phyloP scores from a whole-genome alignment of 2,329 filamentous ascomycete species.

The Clarireedia hainanense region DNA sequence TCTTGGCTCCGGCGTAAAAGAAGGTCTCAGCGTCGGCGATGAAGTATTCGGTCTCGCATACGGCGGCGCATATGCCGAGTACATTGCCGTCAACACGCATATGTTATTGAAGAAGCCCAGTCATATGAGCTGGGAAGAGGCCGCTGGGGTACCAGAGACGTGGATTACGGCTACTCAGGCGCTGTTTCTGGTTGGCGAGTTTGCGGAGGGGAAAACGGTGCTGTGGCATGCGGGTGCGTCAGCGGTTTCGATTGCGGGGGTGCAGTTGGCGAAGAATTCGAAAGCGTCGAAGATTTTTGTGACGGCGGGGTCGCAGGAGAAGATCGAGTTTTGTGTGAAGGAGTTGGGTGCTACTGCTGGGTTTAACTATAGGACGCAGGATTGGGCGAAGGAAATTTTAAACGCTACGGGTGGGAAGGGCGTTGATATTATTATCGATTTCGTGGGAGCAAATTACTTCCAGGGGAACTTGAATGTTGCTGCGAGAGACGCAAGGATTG shows the following conservation, averaged over 20 bases:
- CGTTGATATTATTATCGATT: conserved; percentile 82
- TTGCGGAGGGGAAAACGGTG: conserved; percentile 60
- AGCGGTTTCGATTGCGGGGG: conserved; percentile 80
- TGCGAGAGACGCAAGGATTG: conserved; percentile 68
- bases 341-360: conserved; percentile 69
- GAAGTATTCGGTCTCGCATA: conserved; percentile 86
- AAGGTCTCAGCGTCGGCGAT: conserved; percentile 62
- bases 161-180: conserved; percentile 95
- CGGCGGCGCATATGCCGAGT: conserved; percentile 85
- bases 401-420: conserved; percentile 67
- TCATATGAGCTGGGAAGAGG: conserved; percentile 63
- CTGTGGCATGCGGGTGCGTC: conserved; percentile 92
- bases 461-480: conserved; percentile 68
- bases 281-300: conserved; percentile 68
- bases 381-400: conserved; percentile 68
- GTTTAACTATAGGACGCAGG: conserved; percentile 73
- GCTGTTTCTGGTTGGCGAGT: conserved; percentile 72
- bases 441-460: conserved; percentile 74
- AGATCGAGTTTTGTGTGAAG: conserved; percentile 70
- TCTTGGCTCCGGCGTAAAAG: conserved; percentile 40
- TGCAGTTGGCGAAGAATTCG: conserved; percentile 66
- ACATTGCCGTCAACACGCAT: conserved; percentile 64
- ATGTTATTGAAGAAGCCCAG: conserved; percentile 79
- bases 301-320: conserved; percentile 72
- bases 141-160: conserved; percentile 76